Percentiles rank a stretch among this genome's conserved stretches.
phyloP scores from a whole-genome alignment of 768 basidiomycete species.

The Mycena pura region DNA sequence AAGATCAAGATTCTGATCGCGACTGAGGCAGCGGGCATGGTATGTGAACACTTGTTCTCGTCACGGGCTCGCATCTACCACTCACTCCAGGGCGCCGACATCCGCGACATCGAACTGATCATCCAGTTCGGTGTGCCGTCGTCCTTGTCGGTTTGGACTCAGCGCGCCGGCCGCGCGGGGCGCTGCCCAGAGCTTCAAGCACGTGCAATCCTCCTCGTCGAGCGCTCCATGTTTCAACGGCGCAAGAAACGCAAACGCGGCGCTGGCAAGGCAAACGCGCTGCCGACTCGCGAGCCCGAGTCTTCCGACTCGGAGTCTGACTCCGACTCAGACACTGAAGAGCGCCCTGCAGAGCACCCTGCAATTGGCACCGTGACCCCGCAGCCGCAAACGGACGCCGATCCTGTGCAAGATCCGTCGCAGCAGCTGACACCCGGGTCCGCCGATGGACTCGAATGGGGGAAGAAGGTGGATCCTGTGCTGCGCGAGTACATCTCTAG shows the following conservation, averaged over 20 bases:
- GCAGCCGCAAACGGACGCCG: too few relatives aligned
- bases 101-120: constrained; percentile 44
- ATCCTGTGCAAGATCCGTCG: constrained; percentile 2
- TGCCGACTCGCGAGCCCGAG: background rate
- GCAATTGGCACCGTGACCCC: too few relatives aligned
- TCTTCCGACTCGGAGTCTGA: background rate
- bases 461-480: constrained; percentile 38
- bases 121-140: constrained; percentile 42
- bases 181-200: constrained; percentile 29
- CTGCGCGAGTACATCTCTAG: constrained; percentile 38
- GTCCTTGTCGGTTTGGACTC: constrained; percentile 39
- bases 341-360: too few relatives aligned
- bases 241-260: constrained; percentile 16
- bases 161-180: constrained; percentile 39
- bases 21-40: constrained; percentile 46
- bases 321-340: background rate
- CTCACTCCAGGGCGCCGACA: constrained; percentile 38
- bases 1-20: constrained; percentile 33
- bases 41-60: constrained; percentile 19
- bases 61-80: background rate
- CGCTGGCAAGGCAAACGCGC: background rate
- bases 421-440: background rate
- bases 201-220: constrained; percentile 32
- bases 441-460: constrained; percentile 29
- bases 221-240: constrained; percentile 36